A percentile compares a stretch with the other conserved stretches of the same genome.
Conservation (phyloP, 108 stramenopile species). For the Heterococcus sp. region DNA sequence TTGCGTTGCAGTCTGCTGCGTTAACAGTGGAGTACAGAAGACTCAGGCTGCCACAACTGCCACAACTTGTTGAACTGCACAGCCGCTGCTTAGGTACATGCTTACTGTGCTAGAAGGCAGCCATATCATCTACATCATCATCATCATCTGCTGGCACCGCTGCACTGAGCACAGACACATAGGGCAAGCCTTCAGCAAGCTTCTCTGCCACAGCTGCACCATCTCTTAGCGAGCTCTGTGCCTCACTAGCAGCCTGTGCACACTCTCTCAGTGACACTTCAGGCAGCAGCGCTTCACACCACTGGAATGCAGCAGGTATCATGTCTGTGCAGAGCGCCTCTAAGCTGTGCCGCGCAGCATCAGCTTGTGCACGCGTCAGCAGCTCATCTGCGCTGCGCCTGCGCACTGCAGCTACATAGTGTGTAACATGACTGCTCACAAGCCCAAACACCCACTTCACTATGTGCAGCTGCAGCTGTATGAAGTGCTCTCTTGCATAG, state of each 20-base stretch:
- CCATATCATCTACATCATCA: neutral
- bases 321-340: neutral
- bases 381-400: neutral
- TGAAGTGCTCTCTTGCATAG: neutral
- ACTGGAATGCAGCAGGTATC: neutral
- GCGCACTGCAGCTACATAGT: neutral
- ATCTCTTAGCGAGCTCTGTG: neutral
- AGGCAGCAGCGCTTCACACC: neutral
- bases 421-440: neutral
- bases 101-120: neutral
- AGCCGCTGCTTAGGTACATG: no score
- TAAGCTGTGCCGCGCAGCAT: no score
- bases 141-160: neutral
- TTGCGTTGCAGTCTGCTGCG: no score
- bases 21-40: no score
- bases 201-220: no score
- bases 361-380: neutral
- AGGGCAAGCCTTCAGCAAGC: no score
- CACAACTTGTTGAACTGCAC: no score
- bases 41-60: no score
- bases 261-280: no score
- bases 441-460: neutral
- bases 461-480: neutral
- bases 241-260: no score
- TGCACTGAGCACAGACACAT: no score